These are phyloP conservation scores for Colletotrichum zoysiae DNA, from an alignment of 2,329 filamentous ascomycete species.

Conservation along the genomic window DNA sequence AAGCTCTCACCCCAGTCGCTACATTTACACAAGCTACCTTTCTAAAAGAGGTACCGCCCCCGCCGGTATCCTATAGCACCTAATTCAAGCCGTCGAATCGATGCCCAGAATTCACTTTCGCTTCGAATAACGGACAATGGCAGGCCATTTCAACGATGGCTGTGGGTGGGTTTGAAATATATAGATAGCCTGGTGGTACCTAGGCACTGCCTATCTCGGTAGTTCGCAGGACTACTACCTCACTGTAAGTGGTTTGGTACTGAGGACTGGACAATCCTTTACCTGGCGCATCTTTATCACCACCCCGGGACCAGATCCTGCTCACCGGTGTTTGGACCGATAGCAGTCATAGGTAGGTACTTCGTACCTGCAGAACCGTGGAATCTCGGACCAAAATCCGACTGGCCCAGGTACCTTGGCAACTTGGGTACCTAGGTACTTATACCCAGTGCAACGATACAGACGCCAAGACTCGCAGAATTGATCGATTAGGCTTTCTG, in stretches of 20 bases:
- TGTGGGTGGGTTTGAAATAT: neutral
- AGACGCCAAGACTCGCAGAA: no score
- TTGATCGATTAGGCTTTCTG: no score
- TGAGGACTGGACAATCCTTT: neutral
- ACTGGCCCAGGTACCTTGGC: neutral
- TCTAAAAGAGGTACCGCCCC: neutral
- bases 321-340: neutral
- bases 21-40: neutral
- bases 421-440: neutral
- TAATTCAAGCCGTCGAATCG: neutral
- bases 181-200: no score
- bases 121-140: no score
- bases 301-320: neutral
- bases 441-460: neutral
- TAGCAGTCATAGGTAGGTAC: no score
- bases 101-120: neutral
- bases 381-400: no score
- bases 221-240: neutral
- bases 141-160: no score
- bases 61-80: neutral
- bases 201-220: no score
- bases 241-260: neutral
- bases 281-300: neutral
- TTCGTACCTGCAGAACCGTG: no score
- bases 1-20: neutral